Evolutionary conservation across 768 basidiomycete species (phyloP), one percentile per base, ranked within the genome.

Genomic region (Tephrocybe sp.): DNA sequence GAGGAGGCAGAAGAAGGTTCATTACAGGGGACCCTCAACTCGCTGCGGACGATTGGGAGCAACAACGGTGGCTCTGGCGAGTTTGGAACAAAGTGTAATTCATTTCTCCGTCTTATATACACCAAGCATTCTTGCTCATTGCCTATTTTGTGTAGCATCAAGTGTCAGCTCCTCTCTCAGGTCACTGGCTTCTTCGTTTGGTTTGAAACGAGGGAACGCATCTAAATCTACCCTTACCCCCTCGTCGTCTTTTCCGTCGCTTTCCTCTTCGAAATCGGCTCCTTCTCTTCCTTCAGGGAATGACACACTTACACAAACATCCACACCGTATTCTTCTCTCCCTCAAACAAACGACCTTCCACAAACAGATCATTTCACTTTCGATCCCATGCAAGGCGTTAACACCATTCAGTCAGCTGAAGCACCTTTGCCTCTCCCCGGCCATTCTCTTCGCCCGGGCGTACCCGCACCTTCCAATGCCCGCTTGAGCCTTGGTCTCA

Each of bases 21-120:
- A 27, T 75, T 72, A 5, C 75, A 72, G 61, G 74, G 76, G 35
- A 82, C 76, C 0, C 60, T 83, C 9, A 72, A 74, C 4, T 82
- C 80, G 3, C 62, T 75, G 53, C 66, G 70, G 25, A 78, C 75
- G 6, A 35, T 68, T 16, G 52, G 51, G 9, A 62, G 59, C 41
- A 64, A 52, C 32, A 55, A 65, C 54, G 58, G 70, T 45, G 62
- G 60, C 31, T 67, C 77, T 27, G 78, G 79, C n/a, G 90, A 92
- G 63, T 92, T 92, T 65, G 90, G 89, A 3, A 83, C 82, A n/a
- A 86, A 83, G 70, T 68, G 86, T 86, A 59, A n/a, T n/a, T n/a
- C n/a, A n/a, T n/a, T n/a, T n/a, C n/a, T n/a, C n/a, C n/a, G n/a
- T n/a, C n/a, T n/a, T n/a, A n/a, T n/a, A n/a, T n/a, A n/a, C n/a